Percentiles rank a stretch among this genome's conserved stretches.
Evolutionary conservation across 78 protist genomes (phyloP).

Genomic region (Dictyostelium firmibasis): DNA sequence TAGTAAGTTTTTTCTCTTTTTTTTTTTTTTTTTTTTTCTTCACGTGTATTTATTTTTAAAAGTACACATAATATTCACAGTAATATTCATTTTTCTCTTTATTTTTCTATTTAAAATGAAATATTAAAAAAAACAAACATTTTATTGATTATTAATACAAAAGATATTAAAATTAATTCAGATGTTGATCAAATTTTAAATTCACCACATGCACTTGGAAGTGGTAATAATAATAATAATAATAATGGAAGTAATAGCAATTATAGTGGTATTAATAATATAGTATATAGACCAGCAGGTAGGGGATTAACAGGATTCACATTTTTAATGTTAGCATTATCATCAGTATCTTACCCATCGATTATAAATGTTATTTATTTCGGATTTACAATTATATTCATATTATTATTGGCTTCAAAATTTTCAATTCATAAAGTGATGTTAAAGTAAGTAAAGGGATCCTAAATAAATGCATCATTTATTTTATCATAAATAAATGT

Average conservation of each 20-base stretch:
- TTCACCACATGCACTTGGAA: neutral
- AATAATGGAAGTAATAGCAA: neutral
- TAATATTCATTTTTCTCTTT: no score
- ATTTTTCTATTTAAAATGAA: no score
- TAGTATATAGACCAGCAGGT: slow-evolving; percentile 29
- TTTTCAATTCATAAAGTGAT: slow-evolving; percentile 56
- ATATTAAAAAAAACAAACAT: neutral
- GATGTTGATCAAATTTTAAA: neutral
- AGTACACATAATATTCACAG: neutral
- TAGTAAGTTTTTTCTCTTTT: neutral
- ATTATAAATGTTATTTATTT: slow-evolving; percentile 45
- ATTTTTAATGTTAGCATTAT: slow-evolving; percentile 25
- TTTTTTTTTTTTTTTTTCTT: neutral
- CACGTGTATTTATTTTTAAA: neutral
- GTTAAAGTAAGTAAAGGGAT: slow-evolving; percentile 34
- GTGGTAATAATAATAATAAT: neutral
- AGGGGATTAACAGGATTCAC: slow-evolving; percentile 30
- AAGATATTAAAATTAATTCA: slow-evolving; percentile 16
- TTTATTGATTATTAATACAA: neutral
- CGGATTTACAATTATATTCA: slow-evolving; percentile 25
- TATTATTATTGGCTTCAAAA: slow-evolving; percentile 7
- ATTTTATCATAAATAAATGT: no score
- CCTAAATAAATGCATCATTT: no score
- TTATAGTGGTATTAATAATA: neutral
- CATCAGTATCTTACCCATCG: slow-evolving; percentile 51